Conservation (phyloP, 306 rosid genomes). For the Lathyrus oleraceus region DNA sequence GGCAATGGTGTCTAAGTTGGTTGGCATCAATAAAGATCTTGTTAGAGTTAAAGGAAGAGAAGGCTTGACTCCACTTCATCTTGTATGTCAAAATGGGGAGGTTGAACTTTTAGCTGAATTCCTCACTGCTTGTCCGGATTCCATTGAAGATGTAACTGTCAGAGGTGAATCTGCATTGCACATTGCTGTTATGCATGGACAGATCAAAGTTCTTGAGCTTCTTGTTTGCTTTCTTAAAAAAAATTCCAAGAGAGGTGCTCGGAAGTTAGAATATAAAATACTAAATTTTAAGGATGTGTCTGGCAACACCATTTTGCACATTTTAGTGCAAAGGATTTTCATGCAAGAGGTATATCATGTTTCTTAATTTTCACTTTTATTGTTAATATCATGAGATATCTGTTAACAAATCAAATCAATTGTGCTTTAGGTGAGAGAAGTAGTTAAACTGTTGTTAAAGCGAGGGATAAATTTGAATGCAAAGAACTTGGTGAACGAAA, state of each 20-base stretch:
- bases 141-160: background rate
- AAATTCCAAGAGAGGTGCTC: background rate
- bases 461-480: background rate
- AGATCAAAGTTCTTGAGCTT: background rate
- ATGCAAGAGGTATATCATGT: background rate
- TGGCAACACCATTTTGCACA: background rate
- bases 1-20: background rate
- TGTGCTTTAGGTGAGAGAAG: background rate
- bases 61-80: background rate
- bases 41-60: background rate
- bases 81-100: background rate
- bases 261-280: background rate
- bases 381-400: background rate
- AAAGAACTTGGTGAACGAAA: background rate
- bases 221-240: background rate
- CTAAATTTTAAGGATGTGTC: background rate
- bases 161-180: background rate
- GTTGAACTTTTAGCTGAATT: background rate
- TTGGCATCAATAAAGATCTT: background rate
- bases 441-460: background rate
- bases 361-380: too few species aligned
- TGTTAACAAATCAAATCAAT: background rate
- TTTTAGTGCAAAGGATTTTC: background rate
- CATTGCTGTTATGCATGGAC: background rate
- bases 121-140: background rate